These are phyloP conservation scores for Millerago galiae DNA, from an alignment of 805 yeast genomes.

Conservation along the genomic window DNA sequence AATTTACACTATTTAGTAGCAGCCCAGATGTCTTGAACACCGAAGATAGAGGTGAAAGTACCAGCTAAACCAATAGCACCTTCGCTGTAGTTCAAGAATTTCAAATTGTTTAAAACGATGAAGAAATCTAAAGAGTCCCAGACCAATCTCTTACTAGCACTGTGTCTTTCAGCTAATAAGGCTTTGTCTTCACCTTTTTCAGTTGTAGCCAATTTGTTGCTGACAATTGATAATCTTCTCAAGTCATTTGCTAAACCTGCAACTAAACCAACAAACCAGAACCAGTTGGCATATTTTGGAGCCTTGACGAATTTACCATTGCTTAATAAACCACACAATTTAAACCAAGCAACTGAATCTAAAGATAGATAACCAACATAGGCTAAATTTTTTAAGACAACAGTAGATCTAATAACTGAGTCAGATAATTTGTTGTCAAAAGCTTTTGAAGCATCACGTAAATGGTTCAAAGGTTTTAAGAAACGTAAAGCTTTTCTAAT, in stretches of 20 bases:
- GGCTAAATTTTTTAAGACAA: slow-evolving; percentile 51
- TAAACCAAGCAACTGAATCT: slow-evolving; percentile 57
- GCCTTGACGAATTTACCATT: slow-evolving; percentile 39
- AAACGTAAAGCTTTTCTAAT: slow-evolving; percentile 81
- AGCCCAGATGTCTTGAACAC: slow-evolving; percentile 67
- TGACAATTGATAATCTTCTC: slow-evolving; percentile 1
- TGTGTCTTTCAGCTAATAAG: slow-evolving; percentile 37
- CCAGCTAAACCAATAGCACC: slow-evolving; percentile 84
- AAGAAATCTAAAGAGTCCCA: slow-evolving; percentile 75
- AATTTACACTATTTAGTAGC: slow-evolving; percentile 27
- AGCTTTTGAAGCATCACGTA: slow-evolving; percentile 61
- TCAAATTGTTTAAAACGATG: slow-evolving; percentile 67
- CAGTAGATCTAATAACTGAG: slow-evolving; percentile 43
- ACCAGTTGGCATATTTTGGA: slow-evolving; percentile 55
- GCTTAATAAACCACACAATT: slow-evolving; percentile 47
- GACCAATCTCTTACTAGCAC: slow-evolving; percentile 54
- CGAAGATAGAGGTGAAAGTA: slow-evolving; percentile 70
- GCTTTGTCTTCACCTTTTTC: slow-evolving; percentile 32
- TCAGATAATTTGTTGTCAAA: slow-evolving; percentile 67
- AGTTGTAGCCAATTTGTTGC: slow-evolving; percentile 5
- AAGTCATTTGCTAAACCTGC: slow-evolving; percentile 40
- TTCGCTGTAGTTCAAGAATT: slow-evolving; percentile 57
- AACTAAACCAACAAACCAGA: slow-evolving; percentile 71
- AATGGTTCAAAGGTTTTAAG: slow-evolving; percentile 71
- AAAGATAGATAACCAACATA: slow-evolving; percentile 57